A percentile compares a stretch with the other conserved stretches of the same genome.
Conservation (phyloP, 768 basidiomycete genomes). For the Tricholoma matsutake region DNA sequence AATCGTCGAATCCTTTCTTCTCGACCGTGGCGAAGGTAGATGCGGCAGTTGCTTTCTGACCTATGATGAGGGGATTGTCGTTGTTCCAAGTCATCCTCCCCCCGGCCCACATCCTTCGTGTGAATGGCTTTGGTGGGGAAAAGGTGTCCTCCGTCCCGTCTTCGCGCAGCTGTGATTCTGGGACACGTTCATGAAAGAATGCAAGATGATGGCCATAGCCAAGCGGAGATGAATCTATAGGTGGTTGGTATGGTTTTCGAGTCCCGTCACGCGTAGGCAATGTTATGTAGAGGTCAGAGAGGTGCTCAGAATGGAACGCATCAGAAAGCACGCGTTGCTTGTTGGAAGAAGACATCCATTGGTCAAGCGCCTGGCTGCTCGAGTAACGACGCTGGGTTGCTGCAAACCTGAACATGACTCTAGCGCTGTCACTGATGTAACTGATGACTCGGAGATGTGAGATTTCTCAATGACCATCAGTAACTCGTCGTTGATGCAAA, state of each 20-base stretch:
- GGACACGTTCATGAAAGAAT: slow-evolving; percentile 68
- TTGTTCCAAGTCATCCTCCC: slow-evolving; percentile 65
- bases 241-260: slow-evolving; percentile 38
- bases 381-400: neutral
- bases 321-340: slow-evolving; percentile 47
- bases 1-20: slow-evolving; percentile 61
- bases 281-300: slow-evolving; percentile 64
- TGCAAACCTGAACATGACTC: slow-evolving; percentile 1
- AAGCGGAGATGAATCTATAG: slow-evolving; percentile 40
- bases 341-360: slow-evolving; percentile 52
- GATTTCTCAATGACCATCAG: too few relatives aligned
- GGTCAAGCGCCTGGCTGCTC: slow-evolving; percentile 35
- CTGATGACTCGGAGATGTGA: too few relatives aligned
- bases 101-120: slow-evolving; percentile 80
- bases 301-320: slow-evolving; percentile 50
- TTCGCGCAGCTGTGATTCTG: slow-evolving; percentile 52
- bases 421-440: too few relatives aligned
- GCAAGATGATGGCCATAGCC: slow-evolving; percentile 67
- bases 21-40: slow-evolving; percentile 49
- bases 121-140: slow-evolving; percentile 70
- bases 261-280: slow-evolving; percentile 71
- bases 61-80: slow-evolving; percentile 46
- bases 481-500: too few relatives aligned
- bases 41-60: slow-evolving; percentile 45
- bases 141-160: slow-evolving; percentile 75